These are phyloP conservation scores for Trichosanthes cucumerina DNA, from an alignment of 306 rosid species.

Conservation along the genomic window DNA sequence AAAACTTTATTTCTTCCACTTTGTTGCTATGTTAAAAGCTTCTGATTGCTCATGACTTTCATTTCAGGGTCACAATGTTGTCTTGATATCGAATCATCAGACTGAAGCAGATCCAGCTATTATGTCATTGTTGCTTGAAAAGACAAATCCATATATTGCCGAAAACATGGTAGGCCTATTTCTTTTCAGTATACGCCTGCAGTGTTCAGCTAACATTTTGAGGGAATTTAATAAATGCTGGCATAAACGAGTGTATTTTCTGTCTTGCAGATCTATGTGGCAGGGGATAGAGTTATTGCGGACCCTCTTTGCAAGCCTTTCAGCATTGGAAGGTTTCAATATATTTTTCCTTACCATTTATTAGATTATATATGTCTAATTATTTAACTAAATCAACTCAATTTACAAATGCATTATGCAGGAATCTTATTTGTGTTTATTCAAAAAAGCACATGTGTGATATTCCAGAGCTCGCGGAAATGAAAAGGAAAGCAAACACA, in stretches of 20 bases:
- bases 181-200: not conserved
- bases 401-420: slow-evolving; percentile 16
- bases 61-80: slow-evolving; percentile 87
- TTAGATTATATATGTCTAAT: not conserved
- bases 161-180: slow-evolving; percentile 60
- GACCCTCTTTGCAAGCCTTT: slow-evolving; percentile 97
- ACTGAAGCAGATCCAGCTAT: slow-evolving; percentile 98
- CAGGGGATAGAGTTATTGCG: slow-evolving; percentile 90
- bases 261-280: slow-evolving; percentile 61
- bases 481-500: slow-evolving; percentile 79
- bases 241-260: slow-evolving; percentile 21
- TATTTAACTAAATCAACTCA: not conserved
- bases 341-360: not conserved
- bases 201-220: not conserved
- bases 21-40: not conserved
- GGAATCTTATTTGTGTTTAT: slow-evolving; percentile 97
- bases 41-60: slow-evolving; percentile 13
- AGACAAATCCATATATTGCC: slow-evolving; percentile 48
- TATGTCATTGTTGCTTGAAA: slow-evolving; percentile 80
- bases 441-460: slow-evolving; percentile 94
- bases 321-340: slow-evolving; percentile 87
- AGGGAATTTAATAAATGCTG: slow-evolving; percentile 14
- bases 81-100: slow-evolving; percentile 96
- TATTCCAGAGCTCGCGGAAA: slow-evolving; percentile 71
- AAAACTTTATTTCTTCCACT: not conserved